These are phyloP conservation scores for Sclerotinia nivalis DNA, from an alignment of 2,329 filamentous ascomycete species.

Conservation along the genomic window DNA sequence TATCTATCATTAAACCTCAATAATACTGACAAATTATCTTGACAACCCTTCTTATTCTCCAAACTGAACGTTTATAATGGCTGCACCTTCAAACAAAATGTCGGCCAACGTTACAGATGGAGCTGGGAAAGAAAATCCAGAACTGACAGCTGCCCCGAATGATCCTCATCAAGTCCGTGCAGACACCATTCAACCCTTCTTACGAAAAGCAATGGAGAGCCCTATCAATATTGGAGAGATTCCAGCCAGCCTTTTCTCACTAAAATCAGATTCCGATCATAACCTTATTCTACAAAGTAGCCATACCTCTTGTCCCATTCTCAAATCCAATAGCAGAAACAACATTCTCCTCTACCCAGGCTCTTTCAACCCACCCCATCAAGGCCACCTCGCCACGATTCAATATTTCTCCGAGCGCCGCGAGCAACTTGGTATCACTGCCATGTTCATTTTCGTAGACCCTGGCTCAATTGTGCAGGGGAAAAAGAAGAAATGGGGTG, in stretches of 20 bases:
- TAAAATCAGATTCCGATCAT: too few species aligned
- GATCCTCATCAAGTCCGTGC: background rate
- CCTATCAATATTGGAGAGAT: background rate
- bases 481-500: background rate
- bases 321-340: background rate
- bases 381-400: constrained; percentile 3
- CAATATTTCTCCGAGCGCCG: background rate
- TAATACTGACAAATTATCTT: too few species aligned
- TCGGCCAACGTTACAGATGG: background rate
- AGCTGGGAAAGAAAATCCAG: background rate
- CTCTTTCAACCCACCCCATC: constrained; percentile 10
- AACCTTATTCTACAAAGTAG: too few species aligned
- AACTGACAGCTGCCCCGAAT: too few species aligned
- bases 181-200: background rate
- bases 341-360: constrained; percentile 1
- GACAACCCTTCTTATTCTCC: background rate
- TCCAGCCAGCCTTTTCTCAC: background rate
- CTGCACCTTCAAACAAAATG: accelerated
- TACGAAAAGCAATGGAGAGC: background rate
- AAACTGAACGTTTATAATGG: background rate
- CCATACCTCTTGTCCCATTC: background rate
- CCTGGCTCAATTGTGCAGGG: background rate
- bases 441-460: background rate
- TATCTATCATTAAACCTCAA: too few species aligned
- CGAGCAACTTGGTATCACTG: background rate